Conservation (phyloP, 192 early-diverging fungal species). For the Rhizophagus prolifer region DNA sequence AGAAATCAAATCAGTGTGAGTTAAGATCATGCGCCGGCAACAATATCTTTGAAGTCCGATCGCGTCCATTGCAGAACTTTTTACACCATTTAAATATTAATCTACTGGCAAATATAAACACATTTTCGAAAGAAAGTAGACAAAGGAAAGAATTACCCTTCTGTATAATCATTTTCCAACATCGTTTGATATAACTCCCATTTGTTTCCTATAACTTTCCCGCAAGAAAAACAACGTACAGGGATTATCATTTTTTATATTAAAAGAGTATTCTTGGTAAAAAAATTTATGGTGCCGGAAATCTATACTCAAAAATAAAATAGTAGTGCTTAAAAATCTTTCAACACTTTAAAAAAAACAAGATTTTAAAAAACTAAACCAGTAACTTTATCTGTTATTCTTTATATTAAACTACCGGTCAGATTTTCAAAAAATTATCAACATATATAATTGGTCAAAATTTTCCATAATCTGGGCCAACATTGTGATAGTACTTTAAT, state of each 20-base stretch:
- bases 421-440: too few relatives aligned
- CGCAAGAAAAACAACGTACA: conserved; percentile 97
- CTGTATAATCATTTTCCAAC: conserved; percentile 73
- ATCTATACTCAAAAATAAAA: too few relatives aligned
- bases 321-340: too few relatives aligned
- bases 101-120: conserved; percentile 1
- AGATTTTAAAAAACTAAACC: too few relatives aligned
- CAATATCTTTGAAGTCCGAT: conserved; percentile 88
- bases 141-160: conserved; percentile 57
- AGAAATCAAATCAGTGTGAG: conserved; percentile 97
- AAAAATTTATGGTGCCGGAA: too few relatives aligned
- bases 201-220: conserved; percentile 97
- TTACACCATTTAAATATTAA: conserved; percentile 6
- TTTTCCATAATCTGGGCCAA: too few relatives aligned
- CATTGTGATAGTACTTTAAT: too few relatives aligned
- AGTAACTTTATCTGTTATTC: too few relatives aligned
- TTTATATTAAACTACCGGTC: too few relatives aligned
- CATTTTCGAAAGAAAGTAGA: background rate
- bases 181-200: conserved; percentile 90
- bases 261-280: too few relatives aligned
- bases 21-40: conserved; percentile 97
- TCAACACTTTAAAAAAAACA: too few relatives aligned
- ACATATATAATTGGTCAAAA: too few relatives aligned
- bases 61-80: conserved; percentile 71
- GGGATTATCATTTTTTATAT: conserved; percentile 99